Base-by-base conservation (phyloP, 176 grass and related monocot genomes). In the Elymus sibiricus region DNA sequence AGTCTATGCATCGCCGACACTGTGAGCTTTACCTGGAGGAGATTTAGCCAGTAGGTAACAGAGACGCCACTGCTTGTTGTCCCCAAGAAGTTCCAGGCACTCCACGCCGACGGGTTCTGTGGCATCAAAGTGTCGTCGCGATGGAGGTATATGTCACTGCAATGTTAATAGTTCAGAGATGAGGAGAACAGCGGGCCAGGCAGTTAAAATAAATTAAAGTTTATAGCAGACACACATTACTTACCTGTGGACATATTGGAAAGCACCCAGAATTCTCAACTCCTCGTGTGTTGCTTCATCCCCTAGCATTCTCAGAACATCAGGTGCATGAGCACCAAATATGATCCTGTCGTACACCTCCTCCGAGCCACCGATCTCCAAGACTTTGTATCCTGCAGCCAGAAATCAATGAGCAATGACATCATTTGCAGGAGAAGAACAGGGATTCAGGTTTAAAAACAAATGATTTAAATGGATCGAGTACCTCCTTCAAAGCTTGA, bases 71-170 rank as follows among this genome's bases (percentile, higher is more conserved):
- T 88, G 17, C 77, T 79, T 2, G 87, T 95, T 10, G 93, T 90
- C 15, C 93, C 91, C 77, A 93, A 62, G 86, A 98, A 98, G 69
- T 98, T 98, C 95, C 95, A 95, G 37, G 95, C 83, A 74, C 95
- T 93, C 96, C 93, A 98, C 38, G 93, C 96, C 6, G 96, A 94
- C 37, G 82, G 76, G 84, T 92, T 95, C 60, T 15, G 88, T 4
- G 96, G 96, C 96, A 98, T 95, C 75, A 95, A 77, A 27, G 70
- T 94, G 74, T 92, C 86, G 44, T 98, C 96, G 0, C 72, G 56
- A 6, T 98, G 96, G 56, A 98, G 93, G 89, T 98, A 98, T 84
- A 95, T 91, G 61, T 98, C 91, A 69, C 96, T 98, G 88, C 79
- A 69, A 61, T 27, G 56, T 21, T 46, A 3, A 55, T 12, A 61